A percentile compares a stretch with the other conserved stretches of the same genome.
These are phyloP conservation scores for Actinomucor elegans DNA, from an alignment of 371 early-diverging fungal species.

Conservation along the genomic window DNA sequence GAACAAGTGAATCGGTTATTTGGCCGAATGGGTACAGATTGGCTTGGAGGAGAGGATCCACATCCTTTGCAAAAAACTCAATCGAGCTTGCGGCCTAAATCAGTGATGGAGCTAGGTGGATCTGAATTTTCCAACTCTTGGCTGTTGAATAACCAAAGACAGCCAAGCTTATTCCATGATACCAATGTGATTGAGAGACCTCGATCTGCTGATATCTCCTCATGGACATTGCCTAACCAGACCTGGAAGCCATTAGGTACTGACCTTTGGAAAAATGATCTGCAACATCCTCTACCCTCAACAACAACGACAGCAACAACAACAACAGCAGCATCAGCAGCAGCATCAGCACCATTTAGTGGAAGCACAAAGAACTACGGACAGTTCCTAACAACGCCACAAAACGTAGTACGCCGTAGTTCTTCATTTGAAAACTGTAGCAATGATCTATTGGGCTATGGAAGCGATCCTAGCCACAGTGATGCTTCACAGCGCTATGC, in stretches of 20 bases:
- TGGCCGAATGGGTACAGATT: constrained; percentile 16
- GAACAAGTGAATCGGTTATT: constrained; percentile 49
- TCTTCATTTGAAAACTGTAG: constrained; percentile 24
- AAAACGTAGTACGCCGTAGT: constrained; percentile 4
- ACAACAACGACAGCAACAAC: background rate
- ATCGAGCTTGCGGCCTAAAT: constrained; percentile 40
- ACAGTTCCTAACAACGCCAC: background rate
- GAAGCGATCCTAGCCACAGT: constrained; percentile 9
- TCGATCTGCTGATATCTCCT: constrained; percentile 64
- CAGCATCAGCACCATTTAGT: background rate
- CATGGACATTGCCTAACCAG: constrained; percentile 45
- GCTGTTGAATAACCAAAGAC: constrained; percentile 23
- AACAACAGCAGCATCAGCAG: background rate
- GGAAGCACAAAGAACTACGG: no score
- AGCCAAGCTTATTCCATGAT: constrained; percentile 16
- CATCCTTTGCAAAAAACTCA: background rate
- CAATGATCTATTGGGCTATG: constrained; percentile 5
- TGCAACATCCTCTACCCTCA: background rate
- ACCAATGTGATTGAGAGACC: constrained; percentile 54
- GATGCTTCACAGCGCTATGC: constrained; percentile 12
- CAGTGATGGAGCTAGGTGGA: constrained; percentile 41
- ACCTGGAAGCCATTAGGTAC: constrained; percentile 12
- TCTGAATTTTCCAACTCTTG: constrained; percentile 37
- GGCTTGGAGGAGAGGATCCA: constrained; percentile 12
- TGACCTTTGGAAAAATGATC: constrained; percentile 3